Percentiles rank a stretch among this genome's conserved stretches.
Conservation (phyloP, 352 stramenopile genomes). For the Phytophthora rubi region DNA sequence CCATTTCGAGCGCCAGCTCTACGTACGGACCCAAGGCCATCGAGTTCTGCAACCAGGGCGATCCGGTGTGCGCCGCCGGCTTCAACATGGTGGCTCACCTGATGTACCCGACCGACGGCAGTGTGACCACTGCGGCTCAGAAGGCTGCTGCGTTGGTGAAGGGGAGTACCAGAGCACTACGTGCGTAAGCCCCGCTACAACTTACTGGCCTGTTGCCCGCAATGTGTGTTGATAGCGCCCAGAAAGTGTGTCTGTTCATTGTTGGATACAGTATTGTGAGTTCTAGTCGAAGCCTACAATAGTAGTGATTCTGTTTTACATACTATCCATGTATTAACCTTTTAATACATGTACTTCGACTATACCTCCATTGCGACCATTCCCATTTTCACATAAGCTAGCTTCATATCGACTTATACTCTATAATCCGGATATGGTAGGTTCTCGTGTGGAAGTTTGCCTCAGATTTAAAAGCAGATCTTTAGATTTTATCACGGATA, state of each 20-base stretch:
- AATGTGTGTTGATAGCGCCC: neutral
- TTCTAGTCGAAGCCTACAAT: too few relatives aligned
- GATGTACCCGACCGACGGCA: constrained; percentile 37
- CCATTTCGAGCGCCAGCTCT: constrained; percentile 29
- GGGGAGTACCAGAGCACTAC: neutral
- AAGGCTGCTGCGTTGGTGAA: constrained; percentile 31
- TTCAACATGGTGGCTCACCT: constrained; percentile 39
- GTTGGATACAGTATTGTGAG: neutral
- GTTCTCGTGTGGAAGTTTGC: too few relatives aligned
- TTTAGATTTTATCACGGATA: too few relatives aligned
- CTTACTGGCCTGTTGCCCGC: neutral
- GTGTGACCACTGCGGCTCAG: constrained; percentile 28
- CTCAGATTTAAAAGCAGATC: too few relatives aligned
- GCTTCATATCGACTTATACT: too few relatives aligned
- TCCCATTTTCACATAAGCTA: too few relatives aligned
- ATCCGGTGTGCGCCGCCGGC: constrained; percentile 38
- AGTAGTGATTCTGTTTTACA: too few relatives aligned
- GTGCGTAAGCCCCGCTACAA: neutral
- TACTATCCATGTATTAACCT: too few relatives aligned
- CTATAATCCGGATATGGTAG: too few relatives aligned
- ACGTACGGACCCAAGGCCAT: constrained; percentile 39
- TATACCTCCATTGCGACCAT: too few relatives aligned
- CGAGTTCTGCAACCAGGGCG: constrained; percentile 40
- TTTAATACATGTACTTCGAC: too few relatives aligned
- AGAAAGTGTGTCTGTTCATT: neutral